Evolutionary conservation across 768 basidiomycete species (phyloP), one percentile per base, ranked within the genome.

Genomic region (Suillus paluster): DNA sequence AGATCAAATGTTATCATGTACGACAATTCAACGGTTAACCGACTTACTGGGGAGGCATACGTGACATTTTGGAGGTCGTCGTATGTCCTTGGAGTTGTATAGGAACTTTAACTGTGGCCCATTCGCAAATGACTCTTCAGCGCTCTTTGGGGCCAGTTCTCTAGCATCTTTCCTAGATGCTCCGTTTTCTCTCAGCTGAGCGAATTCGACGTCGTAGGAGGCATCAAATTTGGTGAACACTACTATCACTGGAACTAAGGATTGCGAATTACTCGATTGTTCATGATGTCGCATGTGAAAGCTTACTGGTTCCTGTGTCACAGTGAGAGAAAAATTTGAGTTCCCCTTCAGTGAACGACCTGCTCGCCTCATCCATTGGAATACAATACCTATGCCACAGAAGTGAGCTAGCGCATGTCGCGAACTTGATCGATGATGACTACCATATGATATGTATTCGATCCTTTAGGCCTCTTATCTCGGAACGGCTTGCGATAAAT

Each of bases 371-470:
- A 64, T 75, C 63, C 52, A 73, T 70, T 8, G 67, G 65, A 53
- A 80, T 70, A 59, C 80, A 81, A 57, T 74, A 80, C 80, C 80
- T 81, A 59, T n/a, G 21, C 14, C 27, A 48, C 30, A 50, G 50
- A n/a, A 33, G n/a, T 33, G 30, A 49, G 34, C 33, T 52, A 59
- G 44, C 30, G 25, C 46, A 30, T 27, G 17, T 38, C 45, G 0
- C 12, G 14, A 60, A 30, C 59, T 4, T 21, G 36, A 8, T 49
- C 60, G 36, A 65, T 30, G n/a, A n/a, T n/a, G n/a, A n/a, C n/a
- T 52, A 77, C 79, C 79, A 81, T 36, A 80, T 79, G 0, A 66
- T 78, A 70, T 80, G 79, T 25, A 81, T 48, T 38, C 74, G 73
- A 27, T 78, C 61, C 21, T 68, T 44, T 1, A 73, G 58, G 8